These are phyloP conservation scores for Vishniacozyma victoriae DNA, from an alignment of 768 basidiomycete genomes.

Conservation along the genomic window DNA sequence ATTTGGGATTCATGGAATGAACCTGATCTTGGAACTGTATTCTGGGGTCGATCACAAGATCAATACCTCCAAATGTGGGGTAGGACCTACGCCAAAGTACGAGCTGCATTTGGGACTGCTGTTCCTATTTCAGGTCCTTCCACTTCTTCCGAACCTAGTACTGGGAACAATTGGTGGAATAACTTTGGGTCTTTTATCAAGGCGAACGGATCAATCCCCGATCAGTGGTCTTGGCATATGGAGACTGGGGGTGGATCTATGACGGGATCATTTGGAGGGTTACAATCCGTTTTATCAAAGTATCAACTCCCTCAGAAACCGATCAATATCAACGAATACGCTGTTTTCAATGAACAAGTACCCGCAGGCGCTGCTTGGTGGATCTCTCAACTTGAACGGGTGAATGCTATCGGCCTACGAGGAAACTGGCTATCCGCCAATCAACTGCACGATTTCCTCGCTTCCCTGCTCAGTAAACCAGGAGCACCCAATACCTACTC, in stretches of 20 bases:
- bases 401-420: slow-evolving; percentile 7
- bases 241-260: slow-evolving; percentile 1
- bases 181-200: slow-evolving; percentile 1
- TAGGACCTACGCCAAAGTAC: slow-evolving; percentile 1
- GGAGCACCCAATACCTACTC: slow-evolving; percentile 5
- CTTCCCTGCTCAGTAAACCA: slow-evolving; percentile 6
- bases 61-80: slow-evolving; percentile 8
- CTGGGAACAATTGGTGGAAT: not conserved
- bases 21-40: slow-evolving; percentile 1
- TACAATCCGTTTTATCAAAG: not conserved
- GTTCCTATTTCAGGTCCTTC: slow-evolving; percentile 4
- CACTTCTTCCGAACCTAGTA: not conserved
- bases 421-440: slow-evolving; percentile 7
- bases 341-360: slow-evolving; percentile 5
- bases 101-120: not conserved
- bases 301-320: slow-evolving; percentile 2
- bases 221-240: slow-evolving; percentile 6
- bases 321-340: slow-evolving; percentile 10
- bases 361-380: slow-evolving; percentile 11
- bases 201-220: slow-evolving; percentile 1
- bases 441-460: slow-evolving; percentile 15
- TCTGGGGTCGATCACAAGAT: slow-evolving; percentile 1
- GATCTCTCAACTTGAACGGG: slow-evolving; percentile 10
- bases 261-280: not conserved
- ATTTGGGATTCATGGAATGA: slow-evolving; percentile 8